Evolutionary conservation across 305 asterid genomes (phyloP), one percentile per base, ranked within the genome.

Genomic region (Solanum chacoense): DNA sequence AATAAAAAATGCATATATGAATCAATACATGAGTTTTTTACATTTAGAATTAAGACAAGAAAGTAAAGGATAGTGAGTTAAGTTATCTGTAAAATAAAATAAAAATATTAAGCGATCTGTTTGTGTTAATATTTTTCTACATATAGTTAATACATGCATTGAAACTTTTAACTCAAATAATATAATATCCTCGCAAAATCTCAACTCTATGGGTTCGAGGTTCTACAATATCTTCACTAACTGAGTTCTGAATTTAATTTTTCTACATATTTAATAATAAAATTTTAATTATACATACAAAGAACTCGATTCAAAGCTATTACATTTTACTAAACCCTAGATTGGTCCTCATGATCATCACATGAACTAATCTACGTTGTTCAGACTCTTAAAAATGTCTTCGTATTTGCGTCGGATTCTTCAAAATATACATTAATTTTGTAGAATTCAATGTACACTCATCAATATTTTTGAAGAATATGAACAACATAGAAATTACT

Each of bases 351-450:
- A 18, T 18, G 34, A 69, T 26, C 20, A 69, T 26, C 32, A 26
- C 32, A 26, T 67, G 4, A 69, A 67, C 8, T 69, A 26, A 69
- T 69, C 18, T 26, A 69, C 0, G 32, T 12, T 28, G 11, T 71
- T 29, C 0, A 0, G 0, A 71, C 76, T 71, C 35, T 12, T 6
- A 26, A 71, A 71, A 26, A 12, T 28, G 0, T 3, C 0, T 3
- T 11, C 4, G 4, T 14, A 67, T 12, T 28, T 0, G 8, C 4
- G 1, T 32, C 5, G 0, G 0, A 13, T 71, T 71, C 5, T 71
- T 28, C 5, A 71, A 71, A 12, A n/a, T 55, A 65, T 65, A 10
- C 0, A 65, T 65, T 1, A 11, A n/a, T 0, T 24, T 67, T 26
- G 2, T 26, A 69, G 20, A 69, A 26, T 26, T 14, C 20, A 26